phyloP scores from a whole-genome alignment of 2,329 filamentous ascomycete species.

The Leptographium procerum region DNA sequence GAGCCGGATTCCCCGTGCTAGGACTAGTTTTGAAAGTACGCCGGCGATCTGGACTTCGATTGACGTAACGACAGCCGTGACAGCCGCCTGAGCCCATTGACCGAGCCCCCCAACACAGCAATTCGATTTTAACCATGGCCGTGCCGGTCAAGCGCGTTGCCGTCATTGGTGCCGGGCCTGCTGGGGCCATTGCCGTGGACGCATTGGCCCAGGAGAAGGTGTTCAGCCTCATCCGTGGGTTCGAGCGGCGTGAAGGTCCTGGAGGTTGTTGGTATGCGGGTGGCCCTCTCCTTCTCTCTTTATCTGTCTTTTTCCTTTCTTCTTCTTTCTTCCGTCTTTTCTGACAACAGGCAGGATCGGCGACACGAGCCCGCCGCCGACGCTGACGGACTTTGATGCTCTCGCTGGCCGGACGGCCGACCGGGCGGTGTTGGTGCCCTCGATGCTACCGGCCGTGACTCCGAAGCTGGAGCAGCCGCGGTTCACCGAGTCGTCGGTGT shows the following conservation, averaged over 20 bases:
- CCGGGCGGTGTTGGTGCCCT: conserved; percentile 32
- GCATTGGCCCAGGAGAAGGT: conserved; percentile 25
- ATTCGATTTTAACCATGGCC: neutral
- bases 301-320: neutral
- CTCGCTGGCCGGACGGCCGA: conserved; percentile 34
- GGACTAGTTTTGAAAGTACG: too few relatives aligned
- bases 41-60: too few relatives aligned
- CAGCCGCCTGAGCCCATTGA: neutral
- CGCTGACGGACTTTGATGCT: conserved; percentile 23
- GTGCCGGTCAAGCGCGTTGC: conserved; percentile 5
- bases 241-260: conserved; percentile 28
- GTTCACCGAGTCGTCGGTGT: conserved; percentile 8
- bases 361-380: conserved; percentile 28
- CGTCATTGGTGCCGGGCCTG: conserved; percentile 26
- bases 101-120: neutral
- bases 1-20: too few relatives aligned
- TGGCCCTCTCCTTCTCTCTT: neutral
- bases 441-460: conserved; percentile 32
- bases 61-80: too few relatives aligned
- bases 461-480: conserved; percentile 20
- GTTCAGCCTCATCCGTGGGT: conserved; percentile 28
- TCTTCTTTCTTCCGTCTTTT: neutral
- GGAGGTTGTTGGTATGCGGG: conserved; percentile 31
- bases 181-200: conserved; percentile 19
- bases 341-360: conserved; percentile 32